A percentile compares a stretch with the other conserved stretches of the same genome.
These are phyloP conservation scores for Colletotrichum tamarilloi DNA, from an alignment of 2,329 filamentous ascomycete genomes.

Conservation along the genomic window DNA sequence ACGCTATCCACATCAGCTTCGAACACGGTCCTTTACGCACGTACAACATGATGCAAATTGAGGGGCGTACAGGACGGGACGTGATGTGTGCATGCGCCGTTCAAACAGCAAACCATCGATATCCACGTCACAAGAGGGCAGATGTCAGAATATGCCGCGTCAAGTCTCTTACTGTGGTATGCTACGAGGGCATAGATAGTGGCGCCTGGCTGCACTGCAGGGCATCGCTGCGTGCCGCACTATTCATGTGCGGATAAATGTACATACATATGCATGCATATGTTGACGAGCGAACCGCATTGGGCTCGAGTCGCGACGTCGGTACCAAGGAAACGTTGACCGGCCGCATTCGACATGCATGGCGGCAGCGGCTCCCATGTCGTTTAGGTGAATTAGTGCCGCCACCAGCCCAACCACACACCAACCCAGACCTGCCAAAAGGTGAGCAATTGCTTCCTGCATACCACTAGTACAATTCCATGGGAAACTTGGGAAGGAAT, in stretches of 20 bases:
- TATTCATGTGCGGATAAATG: conserved; percentile 12
- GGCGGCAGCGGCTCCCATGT: not conserved
- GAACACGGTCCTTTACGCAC: not conserved
- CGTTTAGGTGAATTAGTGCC: conserved; percentile 9
- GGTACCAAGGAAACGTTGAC: conserved; percentile 25
- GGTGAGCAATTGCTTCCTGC: not conserved
- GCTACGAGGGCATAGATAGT: not conserved
- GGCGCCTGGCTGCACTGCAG: not conserved
- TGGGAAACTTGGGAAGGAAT: not conserved
- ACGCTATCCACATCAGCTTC: not conserved
- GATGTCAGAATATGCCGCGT: conserved; percentile 4
- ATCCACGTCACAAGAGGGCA: not conserved
- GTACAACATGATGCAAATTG: not conserved
- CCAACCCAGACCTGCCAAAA: not conserved
- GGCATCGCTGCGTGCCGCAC: not conserved
- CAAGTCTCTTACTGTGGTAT: not conserved
- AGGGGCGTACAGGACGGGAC: not conserved
- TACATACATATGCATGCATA: conserved; percentile 21
- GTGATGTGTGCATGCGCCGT: not conserved
- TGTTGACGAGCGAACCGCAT: conserved; percentile 29
- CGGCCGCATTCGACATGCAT: conserved; percentile 18
- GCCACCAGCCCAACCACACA: conserved; percentile 6
- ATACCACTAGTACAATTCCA: not conserved
- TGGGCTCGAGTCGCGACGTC: conserved; percentile 33
- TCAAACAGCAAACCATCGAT: not conserved